Evolutionary conservation across 1,284 basidiomycete genomes (phyloP), one percentile per base, ranked within the genome.

Genomic region (Cystobasidium pallidum): DNA sequence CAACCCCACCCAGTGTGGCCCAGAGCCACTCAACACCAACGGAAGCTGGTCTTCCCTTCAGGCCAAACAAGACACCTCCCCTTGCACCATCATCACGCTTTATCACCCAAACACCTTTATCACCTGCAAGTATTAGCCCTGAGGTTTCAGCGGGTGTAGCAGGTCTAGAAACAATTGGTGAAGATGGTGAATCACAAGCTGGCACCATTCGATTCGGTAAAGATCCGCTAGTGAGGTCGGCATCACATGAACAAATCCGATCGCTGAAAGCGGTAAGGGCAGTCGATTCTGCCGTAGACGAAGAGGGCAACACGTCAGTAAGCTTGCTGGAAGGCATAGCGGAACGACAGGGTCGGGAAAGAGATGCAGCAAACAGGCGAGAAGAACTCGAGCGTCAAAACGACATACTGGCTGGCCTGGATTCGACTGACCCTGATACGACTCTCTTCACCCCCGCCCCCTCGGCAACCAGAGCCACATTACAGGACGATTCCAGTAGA

Each of bases 111-210:
- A 10, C 28, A 19, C 59, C 73, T 52, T 30, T 32, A 7, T 1
- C 28, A 45, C 24, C 39, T 17, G 17, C n/a, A 24, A 30, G 57
- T 58, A 36, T 34, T 17, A 49, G 49, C 13, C 21, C n/a, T 45
- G 52, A 55, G 39, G 26, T 51, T 7, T n/a, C 6, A 21, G 13
- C 39, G 3, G 17, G 17, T 15, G 36, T 64, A 6, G 45, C 19
- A 8, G 28, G 68, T 17, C 74, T 80, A 45, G 78, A 78, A 49
- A 79, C 79, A 3, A 80, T 80, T 13, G 79, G 79, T 30, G 79
- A 80, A 57, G 76, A 77, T 45, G 78, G 79, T 2, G 79, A 80
- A 67, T 75, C 73, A 24, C 77, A 78, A 49, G 77, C 78, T 6
- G 78, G 79, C 2, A 80, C 79, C 11, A 43, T 74, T 13, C 49